These are phyloP conservation scores for Metschnikowia rubicola DNA, from an alignment of 805 yeast genomes.

Conservation along the genomic window DNA sequence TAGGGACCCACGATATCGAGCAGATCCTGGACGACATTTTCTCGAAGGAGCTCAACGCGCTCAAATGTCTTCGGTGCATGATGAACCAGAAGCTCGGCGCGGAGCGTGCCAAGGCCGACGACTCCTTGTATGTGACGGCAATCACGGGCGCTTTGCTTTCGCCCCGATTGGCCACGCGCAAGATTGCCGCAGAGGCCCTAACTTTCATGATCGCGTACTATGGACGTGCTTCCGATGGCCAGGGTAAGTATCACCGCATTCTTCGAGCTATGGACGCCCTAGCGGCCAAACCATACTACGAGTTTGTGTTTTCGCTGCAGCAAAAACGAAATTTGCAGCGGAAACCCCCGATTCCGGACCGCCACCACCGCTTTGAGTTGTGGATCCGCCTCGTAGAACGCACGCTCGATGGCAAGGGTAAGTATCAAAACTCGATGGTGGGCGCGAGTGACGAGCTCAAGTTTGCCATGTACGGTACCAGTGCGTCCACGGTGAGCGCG, in stretches of 20 bases:
- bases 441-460: slow-evolving; percentile 87
- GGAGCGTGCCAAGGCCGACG: slow-evolving; percentile 48
- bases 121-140: slow-evolving; percentile 48
- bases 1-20: slow-evolving; percentile 17
- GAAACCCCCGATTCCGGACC: slow-evolving; percentile 33
- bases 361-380: slow-evolving; percentile 54
- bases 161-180: slow-evolving; percentile 70
- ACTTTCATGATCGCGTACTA: slow-evolving; percentile 44
- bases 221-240: slow-evolving; percentile 24
- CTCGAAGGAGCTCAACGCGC: slow-evolving; percentile 71
- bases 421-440: slow-evolving; percentile 77
- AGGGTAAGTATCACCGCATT: slow-evolving; percentile 53
- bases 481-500: slow-evolving; percentile 37
- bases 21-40: slow-evolving; percentile 49
- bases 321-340: slow-evolving; percentile 31
- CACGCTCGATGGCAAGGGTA: slow-evolving; percentile 81
- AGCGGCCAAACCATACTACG: slow-evolving; percentile 36
- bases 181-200: slow-evolving; percentile 74
- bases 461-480: slow-evolving; percentile 15
- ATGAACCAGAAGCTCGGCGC: slow-evolving; percentile 64
- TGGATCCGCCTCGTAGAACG: slow-evolving; percentile 68
- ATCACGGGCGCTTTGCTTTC: slow-evolving; percentile 73
- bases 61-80: slow-evolving; percentile 73
- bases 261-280: slow-evolving; percentile 49
- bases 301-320: slow-evolving; percentile 25